Conservation (phyloP, 23 red algal genomes). For the Agarophyton chilense region DNA sequence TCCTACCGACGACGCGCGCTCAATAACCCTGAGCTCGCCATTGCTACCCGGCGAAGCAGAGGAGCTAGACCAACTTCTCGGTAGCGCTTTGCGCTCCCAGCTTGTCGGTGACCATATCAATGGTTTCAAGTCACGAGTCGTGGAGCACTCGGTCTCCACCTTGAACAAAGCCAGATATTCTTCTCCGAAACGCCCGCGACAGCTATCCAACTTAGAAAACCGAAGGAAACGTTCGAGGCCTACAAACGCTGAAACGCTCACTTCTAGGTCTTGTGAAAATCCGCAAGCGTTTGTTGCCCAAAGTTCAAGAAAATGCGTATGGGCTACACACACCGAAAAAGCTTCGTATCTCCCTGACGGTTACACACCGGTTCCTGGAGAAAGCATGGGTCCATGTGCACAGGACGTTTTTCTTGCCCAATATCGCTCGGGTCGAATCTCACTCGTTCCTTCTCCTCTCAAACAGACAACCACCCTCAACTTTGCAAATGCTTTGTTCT, state of each 20-base stretch:
- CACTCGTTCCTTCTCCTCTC: conserved; percentile 7
- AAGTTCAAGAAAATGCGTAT: too few species aligned
- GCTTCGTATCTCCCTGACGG: background rate
- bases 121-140: background rate
- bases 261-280: background rate
- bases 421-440: background rate
- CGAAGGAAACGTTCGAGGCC: background rate
- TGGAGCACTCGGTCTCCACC: background rate
- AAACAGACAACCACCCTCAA: conserved; percentile 28
- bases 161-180: background rate
- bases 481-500: conserved; percentile 21
- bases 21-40: conserved; percentile 42
- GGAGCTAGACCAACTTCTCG: conserved; percentile 41
- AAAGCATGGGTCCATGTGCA: conserved; percentile 18
- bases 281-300: background rate
- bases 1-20: conserved; percentile 36
- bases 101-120: background rate
- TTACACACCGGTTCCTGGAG: background rate
- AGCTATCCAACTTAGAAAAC: background rate
- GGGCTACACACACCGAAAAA: background rate
- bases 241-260: background rate
- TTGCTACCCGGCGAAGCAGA: conserved; percentile 17
- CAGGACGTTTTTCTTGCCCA: conserved; percentile 15
- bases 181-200: background rate
- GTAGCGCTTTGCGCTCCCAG: background rate